Evolutionary conservation across 2,329 filamentous ascomycete species (phyloP).

Genomic region (Achaetomium macrosporum): DNA sequence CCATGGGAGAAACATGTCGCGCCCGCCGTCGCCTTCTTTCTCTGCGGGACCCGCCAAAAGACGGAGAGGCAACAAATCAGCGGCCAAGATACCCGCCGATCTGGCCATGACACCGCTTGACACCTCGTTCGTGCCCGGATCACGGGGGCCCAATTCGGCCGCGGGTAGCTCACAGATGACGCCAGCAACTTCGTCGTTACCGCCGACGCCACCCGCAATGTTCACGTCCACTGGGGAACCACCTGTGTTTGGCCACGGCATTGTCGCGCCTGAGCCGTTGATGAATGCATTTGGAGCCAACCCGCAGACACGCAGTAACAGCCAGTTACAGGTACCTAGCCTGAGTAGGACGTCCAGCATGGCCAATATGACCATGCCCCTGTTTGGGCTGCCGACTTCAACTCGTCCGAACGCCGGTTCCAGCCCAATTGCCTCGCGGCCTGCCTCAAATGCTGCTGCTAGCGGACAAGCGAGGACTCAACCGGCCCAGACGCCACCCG

Average conservation of each 20-base stretch:
- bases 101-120: conserved; percentile 80
- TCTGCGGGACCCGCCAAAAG: conserved; percentile 68
- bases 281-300: conserved; percentile 45
- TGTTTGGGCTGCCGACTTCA: conserved; percentile 68
- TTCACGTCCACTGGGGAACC: conserved; percentile 39
- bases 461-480: conserved; percentile 29
- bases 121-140: conserved; percentile 41
- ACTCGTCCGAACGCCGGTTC: conserved; percentile 71
- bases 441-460: conserved; percentile 9
- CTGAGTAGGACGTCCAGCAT: conserved; percentile 56
- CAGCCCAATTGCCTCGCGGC: conserved; percentile 55
- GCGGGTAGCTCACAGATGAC: conserved; percentile 31
- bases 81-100: conserved; percentile 63
- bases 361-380: conserved; percentile 57
- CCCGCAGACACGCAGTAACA: conserved; percentile 60
- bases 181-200: conserved; percentile 48
- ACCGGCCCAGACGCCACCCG: conserved; percentile 47
- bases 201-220: conserved; percentile 37
- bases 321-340: conserved; percentile 52
- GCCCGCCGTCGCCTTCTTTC: conserved; percentile 65
- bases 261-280: conserved; percentile 34
- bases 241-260: conserved; percentile 39
- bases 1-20: conserved; percentile 40
- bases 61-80: conserved; percentile 67
- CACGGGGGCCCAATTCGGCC: conserved; percentile 29